These are phyloP conservation scores for Plenodomus tracheiphilus DNA, from an alignment of 2,329 filamentous ascomycete species.

Conservation along the genomic window DNA sequence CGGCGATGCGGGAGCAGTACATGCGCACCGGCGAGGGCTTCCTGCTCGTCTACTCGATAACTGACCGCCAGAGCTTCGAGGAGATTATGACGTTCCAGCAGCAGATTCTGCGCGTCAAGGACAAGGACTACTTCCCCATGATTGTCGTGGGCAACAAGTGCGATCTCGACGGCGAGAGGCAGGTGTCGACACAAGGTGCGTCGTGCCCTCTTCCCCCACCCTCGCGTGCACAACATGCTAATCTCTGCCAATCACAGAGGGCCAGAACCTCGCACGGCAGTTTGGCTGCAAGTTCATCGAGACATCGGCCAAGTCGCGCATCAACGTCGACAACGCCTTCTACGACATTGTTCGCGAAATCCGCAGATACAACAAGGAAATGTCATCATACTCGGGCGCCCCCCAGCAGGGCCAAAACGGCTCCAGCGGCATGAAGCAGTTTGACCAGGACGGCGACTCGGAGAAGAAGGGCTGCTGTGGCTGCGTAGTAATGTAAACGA, in stretches of 20 bases:
- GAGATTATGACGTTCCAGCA: slow-evolving; percentile 99
- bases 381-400: slow-evolving; percentile 81
- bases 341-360: slow-evolving; percentile 99
- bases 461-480: slow-evolving; percentile 76
- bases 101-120: slow-evolving; percentile 97
- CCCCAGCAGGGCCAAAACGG: slow-evolving; percentile 55
- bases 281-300: slow-evolving; percentile 99
- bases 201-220: slow-evolving; percentile 20
- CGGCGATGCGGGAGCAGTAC: slow-evolving; percentile 98
- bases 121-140: slow-evolving; percentile 99
- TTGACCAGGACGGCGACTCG: slow-evolving; percentile 75
- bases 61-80: slow-evolving; percentile 93
- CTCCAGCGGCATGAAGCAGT: slow-evolving; percentile 67
- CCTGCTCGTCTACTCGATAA: slow-evolving; percentile 97
- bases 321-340: slow-evolving; percentile 98
- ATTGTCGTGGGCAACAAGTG: slow-evolving; percentile 99
- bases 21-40: slow-evolving; percentile 99
- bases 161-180: slow-evolving; percentile 90
- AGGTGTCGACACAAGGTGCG: slow-evolving; percentile 89
- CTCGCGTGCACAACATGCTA: slow-evolving; percentile 20
- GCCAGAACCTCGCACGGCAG: slow-evolving; percentile 78
- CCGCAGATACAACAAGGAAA: slow-evolving; percentile 96
- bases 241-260: slow-evolving; percentile 64
- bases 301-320: slow-evolving; percentile 96
- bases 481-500: slow-evolving; percentile 79